Conservation (phyloP, 2,329 filamentous ascomycete genomes). For the Trichoderma endophyticum region DNA sequence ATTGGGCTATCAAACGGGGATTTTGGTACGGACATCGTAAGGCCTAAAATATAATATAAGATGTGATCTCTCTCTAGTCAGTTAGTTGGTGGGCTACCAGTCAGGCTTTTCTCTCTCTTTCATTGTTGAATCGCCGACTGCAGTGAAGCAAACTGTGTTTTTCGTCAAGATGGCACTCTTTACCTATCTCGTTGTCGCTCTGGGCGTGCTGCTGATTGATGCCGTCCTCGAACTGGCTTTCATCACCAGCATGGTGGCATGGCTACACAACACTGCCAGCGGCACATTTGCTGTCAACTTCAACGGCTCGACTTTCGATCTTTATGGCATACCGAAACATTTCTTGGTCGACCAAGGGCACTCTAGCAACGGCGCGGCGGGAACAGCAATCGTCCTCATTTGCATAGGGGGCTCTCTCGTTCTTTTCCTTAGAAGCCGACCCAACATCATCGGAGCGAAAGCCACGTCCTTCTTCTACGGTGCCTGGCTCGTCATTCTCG, state of each 20-base stretch:
- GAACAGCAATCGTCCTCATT: conserved; percentile 28
- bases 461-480: conserved; percentile 23
- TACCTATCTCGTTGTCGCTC: conserved; percentile 22
- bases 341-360: conserved; percentile 29
- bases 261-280: conserved; percentile 27
- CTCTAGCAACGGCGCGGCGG: conserved; percentile 30
- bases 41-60: neutral
- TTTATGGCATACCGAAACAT: conserved; percentile 26
- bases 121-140: neutral
- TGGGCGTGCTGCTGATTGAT: conserved; percentile 29
- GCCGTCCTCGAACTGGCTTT: conserved; percentile 30
- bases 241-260: conserved; percentile 29
- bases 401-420: conserved; percentile 27
- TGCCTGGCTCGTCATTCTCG: conserved; percentile 25
- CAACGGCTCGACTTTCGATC: conserved; percentile 13
- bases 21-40: neutral
- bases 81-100: neutral
- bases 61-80: neutral
- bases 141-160: neutral
- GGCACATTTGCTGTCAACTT: conserved; percentile 24
- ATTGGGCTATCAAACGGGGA: neutral
- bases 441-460: conserved; percentile 7
- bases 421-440: conserved; percentile 24
- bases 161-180: conserved; percentile 4
- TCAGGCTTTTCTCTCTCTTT: neutral